These are phyloP conservation scores for Prunus mira DNA, from an alignment of 306 rosid genomes.

Conservation along the genomic window DNA sequence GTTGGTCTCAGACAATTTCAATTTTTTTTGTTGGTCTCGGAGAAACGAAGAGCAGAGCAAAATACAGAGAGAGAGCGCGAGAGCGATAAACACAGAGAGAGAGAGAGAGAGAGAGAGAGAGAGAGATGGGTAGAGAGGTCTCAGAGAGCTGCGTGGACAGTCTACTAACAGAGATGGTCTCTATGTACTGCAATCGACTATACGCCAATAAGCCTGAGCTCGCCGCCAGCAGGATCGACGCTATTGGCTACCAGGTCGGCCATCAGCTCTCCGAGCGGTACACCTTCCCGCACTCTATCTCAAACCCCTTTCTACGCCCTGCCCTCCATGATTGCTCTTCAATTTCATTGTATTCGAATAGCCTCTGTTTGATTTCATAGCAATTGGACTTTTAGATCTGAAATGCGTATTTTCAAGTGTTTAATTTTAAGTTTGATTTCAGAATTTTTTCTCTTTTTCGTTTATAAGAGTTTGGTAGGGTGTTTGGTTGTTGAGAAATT, in stretches of 20 bases:
- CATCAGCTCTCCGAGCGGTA: slow-evolving; percentile 99
- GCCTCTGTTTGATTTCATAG: not conserved
- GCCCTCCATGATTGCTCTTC: not conserved
- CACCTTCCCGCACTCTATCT: slow-evolving; percentile 6
- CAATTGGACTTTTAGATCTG: slow-evolving; percentile 27
- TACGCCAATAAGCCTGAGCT: slow-evolving; percentile 90
- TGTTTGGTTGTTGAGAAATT: slow-evolving; percentile 13
- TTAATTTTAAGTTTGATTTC: not conserved
- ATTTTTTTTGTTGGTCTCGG: too few relatives aligned
- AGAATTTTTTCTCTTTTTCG: not conserved
- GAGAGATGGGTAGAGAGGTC: slow-evolving; percentile 75
- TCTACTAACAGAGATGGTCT: slow-evolving; percentile 83
- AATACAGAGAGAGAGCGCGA: not conserved
- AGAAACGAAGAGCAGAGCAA: not conserved
- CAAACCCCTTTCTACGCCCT: not conserved
- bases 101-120: not conserved
- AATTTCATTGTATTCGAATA: not conserved
- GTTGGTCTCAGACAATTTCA: too few relatives aligned
- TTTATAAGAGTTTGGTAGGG: not conserved
- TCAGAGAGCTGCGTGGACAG: slow-evolving; percentile 93
- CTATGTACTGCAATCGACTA: slow-evolving; percentile 77
- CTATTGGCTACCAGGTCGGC: slow-evolving; percentile 97
- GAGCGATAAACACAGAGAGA: too few relatives aligned
- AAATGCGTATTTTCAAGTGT: not conserved
- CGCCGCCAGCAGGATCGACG: slow-evolving; percentile 93